phyloP scores from a whole-genome alignment of 2,329 filamentous ascomycete species.

The Neonectria ditissima region DNA sequence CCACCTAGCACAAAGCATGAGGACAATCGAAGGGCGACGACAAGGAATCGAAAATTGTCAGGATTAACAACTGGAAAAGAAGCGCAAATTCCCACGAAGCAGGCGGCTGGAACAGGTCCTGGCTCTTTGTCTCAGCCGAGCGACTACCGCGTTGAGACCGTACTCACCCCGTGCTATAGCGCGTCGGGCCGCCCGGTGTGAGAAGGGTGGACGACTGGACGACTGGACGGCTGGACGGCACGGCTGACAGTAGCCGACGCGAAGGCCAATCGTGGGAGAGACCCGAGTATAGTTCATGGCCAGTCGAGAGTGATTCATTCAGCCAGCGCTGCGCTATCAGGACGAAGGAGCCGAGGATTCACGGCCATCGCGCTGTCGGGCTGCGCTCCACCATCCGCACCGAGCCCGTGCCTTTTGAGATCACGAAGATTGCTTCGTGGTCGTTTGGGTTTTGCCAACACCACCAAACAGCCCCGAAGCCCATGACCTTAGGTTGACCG shows the following conservation, averaged over 20 bases:
- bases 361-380: constrained; percentile 4
- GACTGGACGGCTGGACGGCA: no score
- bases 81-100: background rate
- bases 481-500: background rate
- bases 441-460: background rate
- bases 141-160: constrained; percentile 8
- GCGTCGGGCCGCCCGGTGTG: constrained; percentile 2
- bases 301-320: background rate
- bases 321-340: background rate
- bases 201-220: background rate
- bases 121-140: background rate
- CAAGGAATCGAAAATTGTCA: constrained; percentile 7
- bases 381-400: constrained; percentile 14
- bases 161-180: constrained; percentile 9
- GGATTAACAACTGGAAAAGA: background rate
- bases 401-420: constrained; percentile 8
- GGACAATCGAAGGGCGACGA: constrained; percentile 10
- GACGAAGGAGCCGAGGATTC: constrained; percentile 3
- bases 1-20: constrained; percentile 7
- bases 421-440: background rate
- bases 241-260: background rate
- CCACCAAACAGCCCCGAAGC: background rate
- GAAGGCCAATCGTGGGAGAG: background rate
- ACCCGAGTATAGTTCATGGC: background rate
- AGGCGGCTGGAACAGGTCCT: background rate